Base-by-base conservation (phyloP, 192 early-diverging fungal genomes). In the Piromyces finnis region DNA sequence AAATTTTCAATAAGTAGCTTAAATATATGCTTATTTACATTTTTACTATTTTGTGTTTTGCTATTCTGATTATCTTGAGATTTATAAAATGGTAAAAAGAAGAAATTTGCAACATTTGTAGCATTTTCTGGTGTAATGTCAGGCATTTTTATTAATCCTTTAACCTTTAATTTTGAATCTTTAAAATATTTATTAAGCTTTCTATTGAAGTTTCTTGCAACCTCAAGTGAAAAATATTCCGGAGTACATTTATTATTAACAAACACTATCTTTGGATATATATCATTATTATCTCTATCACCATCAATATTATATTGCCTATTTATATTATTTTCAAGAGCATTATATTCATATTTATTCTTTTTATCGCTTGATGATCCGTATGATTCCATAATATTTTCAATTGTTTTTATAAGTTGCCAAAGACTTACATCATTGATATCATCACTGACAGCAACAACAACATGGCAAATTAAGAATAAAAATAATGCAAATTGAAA, bases 401-500 rank as follows among this genome's bases (percentile, higher is more conserved):
- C 51, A 27, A 68, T 68, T 26, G 51, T 68, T n/a, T 26, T 2
- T 68, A 68, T 68, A 68, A 68, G n/a, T 9, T 68, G 51, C 51
- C 51, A 68, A 68, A 68, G 51, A 68, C 51, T 68, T n/a, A 68
- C 9, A n/a, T 68, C 87, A 86, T 85, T 84, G 0, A 85, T 79
- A 6, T 84, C 82, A 29, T 89, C 87, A 12, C 82, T 83, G 12
- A 93, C 88, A 14, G 92, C 82, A 16, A 93, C 18, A 12, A 93
- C 82, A 14, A 92, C 88, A 80, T 93, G 91, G 78, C 92, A 93
- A 14, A 92, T 85, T 13, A 87, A 88, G 7, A 90, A 80, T 82
- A 93, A 81, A 78, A 92, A 91, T 28, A 89, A 82, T 0, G 89
- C 84, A 41, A 89, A 51, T 12, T 87, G 81, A 27, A 92, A 81